Percentiles rank a stretch among this genome's conserved stretches.
Conservation (phyloP, 139 green algal species). For the Yamagishiella unicocca region DNA sequence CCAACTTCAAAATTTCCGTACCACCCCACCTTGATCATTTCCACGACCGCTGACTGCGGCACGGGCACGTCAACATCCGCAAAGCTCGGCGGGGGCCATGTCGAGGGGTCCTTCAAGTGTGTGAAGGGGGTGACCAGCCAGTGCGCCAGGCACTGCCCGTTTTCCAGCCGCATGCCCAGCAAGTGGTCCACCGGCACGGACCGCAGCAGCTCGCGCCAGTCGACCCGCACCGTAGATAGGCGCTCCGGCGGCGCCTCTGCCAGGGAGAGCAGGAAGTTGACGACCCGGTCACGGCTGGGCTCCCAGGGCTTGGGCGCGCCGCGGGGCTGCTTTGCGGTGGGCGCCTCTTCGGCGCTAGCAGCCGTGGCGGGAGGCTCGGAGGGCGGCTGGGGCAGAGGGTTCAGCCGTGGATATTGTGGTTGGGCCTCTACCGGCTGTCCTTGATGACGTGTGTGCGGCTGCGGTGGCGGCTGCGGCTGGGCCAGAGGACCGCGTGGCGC, state of each 20-base stretch:
- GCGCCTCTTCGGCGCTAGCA: background rate
- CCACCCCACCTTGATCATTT: background rate
- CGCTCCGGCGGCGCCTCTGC: background rate
- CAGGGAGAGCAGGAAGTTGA: background rate
- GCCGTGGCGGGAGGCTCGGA: background rate
- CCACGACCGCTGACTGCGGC: background rate
- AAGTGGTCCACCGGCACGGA: background rate
- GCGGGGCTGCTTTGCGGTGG: background rate
- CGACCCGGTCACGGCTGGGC: background rate
- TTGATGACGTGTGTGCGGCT: too few species aligned
- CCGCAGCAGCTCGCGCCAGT: background rate
- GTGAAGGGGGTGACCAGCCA: conserved; percentile 2
- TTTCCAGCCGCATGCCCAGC: background rate
- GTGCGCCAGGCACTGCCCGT: conserved; percentile 16
- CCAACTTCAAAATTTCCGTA: too few species aligned
- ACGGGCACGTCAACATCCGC: background rate
- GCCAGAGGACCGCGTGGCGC: too few species aligned
- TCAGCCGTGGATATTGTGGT: too few species aligned
- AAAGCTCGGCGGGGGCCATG: background rate
- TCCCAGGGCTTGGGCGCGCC: background rate
- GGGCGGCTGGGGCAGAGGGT: too few species aligned
- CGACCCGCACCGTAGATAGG: background rate
- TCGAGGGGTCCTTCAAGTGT: background rate
- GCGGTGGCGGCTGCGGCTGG: too few species aligned
- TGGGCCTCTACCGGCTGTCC: too few species aligned